Conservation (phyloP, 352 stramenopile species). For the Stramenopiles sp. region DNA sequence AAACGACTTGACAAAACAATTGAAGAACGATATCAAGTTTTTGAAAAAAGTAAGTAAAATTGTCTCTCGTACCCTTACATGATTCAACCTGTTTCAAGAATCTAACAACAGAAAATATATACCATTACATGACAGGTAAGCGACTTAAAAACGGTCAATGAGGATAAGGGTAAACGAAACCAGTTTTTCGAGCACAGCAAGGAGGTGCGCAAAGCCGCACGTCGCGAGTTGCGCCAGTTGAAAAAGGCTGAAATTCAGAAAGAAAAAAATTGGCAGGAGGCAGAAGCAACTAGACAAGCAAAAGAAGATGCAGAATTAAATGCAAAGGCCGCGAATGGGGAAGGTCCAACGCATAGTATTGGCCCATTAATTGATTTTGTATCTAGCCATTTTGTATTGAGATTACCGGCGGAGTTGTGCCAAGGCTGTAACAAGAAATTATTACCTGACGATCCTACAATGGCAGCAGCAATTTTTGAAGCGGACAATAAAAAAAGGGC, state of each 20-base stretch:
- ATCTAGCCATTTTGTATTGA: slow-evolving; percentile 24
- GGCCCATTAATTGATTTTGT: slow-evolving; percentile 25
- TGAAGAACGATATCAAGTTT: slow-evolving; percentile 32
- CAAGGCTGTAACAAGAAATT: slow-evolving; percentile 21
- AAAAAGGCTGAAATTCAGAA: slow-evolving; percentile 25
- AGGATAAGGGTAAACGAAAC: slow-evolving; percentile 17
- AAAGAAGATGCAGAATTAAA: slow-evolving; percentile 24
- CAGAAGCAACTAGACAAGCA: slow-evolving; percentile 21
- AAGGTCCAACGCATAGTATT: slow-evolving; percentile 23
- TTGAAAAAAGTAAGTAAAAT: too few species aligned
- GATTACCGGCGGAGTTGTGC: slow-evolving; percentile 25
- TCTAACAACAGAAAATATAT: too few species aligned
- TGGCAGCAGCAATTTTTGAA: neutral
- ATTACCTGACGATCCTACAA: slow-evolving; percentile 23
- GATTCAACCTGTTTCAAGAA: too few species aligned
- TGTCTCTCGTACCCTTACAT: too few species aligned
- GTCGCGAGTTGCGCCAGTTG: slow-evolving; percentile 25
- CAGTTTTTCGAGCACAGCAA: slow-evolving; percentile 17
- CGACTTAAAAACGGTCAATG: slow-evolving; percentile 21
- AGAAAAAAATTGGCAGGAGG: slow-evolving; percentile 18
- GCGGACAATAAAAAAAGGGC: slow-evolving; percentile 15
- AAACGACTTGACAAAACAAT: slow-evolving; percentile 34
- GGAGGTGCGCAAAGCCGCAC: slow-evolving; percentile 21
- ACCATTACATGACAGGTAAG: too few species aligned
- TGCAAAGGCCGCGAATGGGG: slow-evolving; percentile 21